A percentile compares a stretch with the other conserved stretches of the same genome.
phyloP scores from a whole-genome alignment of 257 asterid species.

The Solanum ahanhuiri region DNA sequence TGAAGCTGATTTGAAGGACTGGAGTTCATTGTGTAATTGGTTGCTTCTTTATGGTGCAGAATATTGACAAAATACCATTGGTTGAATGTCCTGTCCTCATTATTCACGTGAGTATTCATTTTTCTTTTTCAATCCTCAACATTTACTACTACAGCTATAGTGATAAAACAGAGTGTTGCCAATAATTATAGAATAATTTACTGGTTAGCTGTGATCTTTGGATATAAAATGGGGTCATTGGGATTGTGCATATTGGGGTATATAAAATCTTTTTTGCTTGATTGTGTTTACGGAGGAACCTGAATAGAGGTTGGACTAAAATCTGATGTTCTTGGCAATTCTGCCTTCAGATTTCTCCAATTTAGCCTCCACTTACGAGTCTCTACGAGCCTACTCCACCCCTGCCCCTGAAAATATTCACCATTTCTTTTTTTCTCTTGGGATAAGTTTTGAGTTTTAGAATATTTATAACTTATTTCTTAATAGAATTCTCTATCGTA shows the following conservation, averaged over 20 bases:
- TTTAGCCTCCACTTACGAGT: neutral
- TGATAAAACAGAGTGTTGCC: neutral
- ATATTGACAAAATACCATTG: constrained; percentile 78
- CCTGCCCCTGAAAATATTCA: neutral
- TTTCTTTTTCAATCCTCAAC: neutral
- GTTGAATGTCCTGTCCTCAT: constrained; percentile 84
- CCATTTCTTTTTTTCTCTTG: neutral
- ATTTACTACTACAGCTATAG: neutral
- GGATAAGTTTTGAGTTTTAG: neutral
- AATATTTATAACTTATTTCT: neutral
- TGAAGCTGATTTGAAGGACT: neutral
- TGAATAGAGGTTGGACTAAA: neutral
- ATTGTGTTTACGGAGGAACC: neutral
- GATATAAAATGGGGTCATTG: neutral
- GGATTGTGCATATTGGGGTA: neutral
- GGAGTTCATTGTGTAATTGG: neutral
- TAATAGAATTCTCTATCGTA: neutral
- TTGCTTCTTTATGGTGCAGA: constrained; percentile 37
- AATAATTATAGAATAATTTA: neutral
- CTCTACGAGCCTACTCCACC: neutral
- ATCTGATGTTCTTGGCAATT: neutral
- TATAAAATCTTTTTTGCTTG: neutral
- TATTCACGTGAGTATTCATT: constrained; percentile 66
- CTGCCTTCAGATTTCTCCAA: neutral
- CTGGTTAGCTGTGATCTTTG: neutral